A percentile compares a stretch with the other conserved stretches of the same genome.
phyloP scores from a whole-genome alignment of 1,284 basidiomycete genomes.

The Ustilago shanxiensis region DNA sequence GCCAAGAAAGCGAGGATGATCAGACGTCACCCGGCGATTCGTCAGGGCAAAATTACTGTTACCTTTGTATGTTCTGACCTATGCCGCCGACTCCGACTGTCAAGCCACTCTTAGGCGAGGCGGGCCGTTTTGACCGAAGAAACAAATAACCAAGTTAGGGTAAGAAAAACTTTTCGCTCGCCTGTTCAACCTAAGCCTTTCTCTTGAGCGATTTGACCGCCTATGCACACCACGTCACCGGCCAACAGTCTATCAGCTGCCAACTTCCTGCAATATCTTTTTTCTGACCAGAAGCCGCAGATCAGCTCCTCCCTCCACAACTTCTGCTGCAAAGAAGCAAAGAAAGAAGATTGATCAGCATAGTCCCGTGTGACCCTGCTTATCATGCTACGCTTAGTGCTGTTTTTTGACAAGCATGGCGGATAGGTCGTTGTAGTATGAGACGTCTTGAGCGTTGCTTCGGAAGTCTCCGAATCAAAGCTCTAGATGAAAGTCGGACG shows the following conservation, averaged over 20 bases:
- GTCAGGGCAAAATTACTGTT: slow-evolving; percentile 2
- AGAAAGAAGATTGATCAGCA: background rate
- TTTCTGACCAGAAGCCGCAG: too few species aligned
- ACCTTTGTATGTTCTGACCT: slow-evolving; percentile 10
- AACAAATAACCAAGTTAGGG: too few species aligned
- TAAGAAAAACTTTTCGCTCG: slow-evolving; percentile 7
- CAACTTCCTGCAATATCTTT: background rate
- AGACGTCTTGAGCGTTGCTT: background rate
- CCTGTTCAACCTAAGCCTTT: background rate
- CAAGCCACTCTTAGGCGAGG: slow-evolving; percentile 1
- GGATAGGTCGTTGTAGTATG: too few species aligned
- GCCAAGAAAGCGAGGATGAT: slow-evolving; percentile 6
- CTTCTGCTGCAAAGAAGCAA: background rate
- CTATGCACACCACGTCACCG: slow-evolving; percentile 26
- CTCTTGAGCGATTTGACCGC: background rate
- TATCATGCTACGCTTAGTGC: too few species aligned
- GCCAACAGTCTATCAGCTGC: background rate
- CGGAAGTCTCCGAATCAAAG: slow-evolving; percentile 7
- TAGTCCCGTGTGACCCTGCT: slow-evolving; percentile 9
- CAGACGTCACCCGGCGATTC: slow-evolving; percentile 29
- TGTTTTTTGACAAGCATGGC: too few species aligned
- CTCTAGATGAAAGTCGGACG: background rate
- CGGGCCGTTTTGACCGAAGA: background rate
- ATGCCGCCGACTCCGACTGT: slow-evolving; percentile 18
- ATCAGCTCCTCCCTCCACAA: background rate